Percentiles rank a stretch among this genome's conserved stretches.
phyloP scores from a whole-genome alignment of 495 filamentous ascomycete genomes.

The Parmelia sp. region DNA sequence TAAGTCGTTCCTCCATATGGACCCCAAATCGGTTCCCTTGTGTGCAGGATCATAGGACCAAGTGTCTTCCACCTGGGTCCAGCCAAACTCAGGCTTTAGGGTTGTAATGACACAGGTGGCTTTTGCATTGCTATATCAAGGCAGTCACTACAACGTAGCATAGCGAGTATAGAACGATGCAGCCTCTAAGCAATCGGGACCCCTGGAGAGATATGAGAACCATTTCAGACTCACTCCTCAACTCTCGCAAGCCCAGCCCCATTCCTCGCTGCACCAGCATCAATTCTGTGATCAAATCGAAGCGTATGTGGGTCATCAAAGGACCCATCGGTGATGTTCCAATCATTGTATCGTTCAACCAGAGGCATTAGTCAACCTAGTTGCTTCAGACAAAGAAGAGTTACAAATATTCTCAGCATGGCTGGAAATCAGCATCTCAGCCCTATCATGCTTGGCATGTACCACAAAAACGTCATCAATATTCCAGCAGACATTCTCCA shows the following conservation, averaged over 20 bases:
- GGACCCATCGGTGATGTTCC: neutral
- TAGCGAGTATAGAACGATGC: neutral
- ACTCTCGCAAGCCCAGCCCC: neutral
- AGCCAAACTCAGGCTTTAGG: slow-evolving; percentile 5
- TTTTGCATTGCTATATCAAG: neutral
- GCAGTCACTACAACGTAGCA: neutral
- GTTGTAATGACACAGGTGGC: slow-evolving; percentile 1
- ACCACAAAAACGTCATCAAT: too few species aligned
- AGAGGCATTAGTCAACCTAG: neutral
- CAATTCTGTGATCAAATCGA: slow-evolving; percentile 5
- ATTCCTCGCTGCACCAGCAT: neutral
- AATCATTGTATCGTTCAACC: slow-evolving; percentile 4
- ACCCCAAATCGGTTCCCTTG: neutral
- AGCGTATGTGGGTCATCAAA: slow-evolving; percentile 5
- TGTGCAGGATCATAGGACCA: neutral
- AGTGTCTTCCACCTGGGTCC: neutral
- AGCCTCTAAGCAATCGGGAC: neutral
- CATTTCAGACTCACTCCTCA: neutral
- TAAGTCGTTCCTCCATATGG: neutral
- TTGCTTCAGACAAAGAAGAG: too few species aligned
- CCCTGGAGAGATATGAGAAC: too few species aligned
- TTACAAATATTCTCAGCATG: too few species aligned
- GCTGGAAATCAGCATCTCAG: too few species aligned
- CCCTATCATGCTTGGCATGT: too few species aligned
- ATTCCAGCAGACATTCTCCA: too few species aligned